Evolutionary conservation across 2,329 filamentous ascomycete species (phyloP).

Genomic region (Mollisia scopiformis): DNA sequence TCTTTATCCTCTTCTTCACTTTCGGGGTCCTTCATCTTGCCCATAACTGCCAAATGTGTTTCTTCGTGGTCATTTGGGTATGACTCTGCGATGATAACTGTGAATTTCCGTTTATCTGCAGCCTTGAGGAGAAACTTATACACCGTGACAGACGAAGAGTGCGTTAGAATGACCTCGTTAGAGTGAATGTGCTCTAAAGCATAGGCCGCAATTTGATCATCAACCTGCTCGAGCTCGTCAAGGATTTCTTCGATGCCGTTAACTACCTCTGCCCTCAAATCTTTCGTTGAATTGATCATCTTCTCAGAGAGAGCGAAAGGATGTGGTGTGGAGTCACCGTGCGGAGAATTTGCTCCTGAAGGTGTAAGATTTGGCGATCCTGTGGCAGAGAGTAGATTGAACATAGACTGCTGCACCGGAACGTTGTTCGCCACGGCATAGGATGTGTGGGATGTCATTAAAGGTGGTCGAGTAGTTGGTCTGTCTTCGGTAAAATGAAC

Average conservation of each 20-base stretch:
- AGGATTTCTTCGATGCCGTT: slow-evolving; percentile 95
- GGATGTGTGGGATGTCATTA: slow-evolving; percentile 64
- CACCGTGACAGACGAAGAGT: slow-evolving; percentile 83
- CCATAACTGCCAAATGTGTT: slow-evolving; percentile 65
- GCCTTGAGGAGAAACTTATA: slow-evolving; percentile 89
- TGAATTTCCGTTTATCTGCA: slow-evolving; percentile 88
- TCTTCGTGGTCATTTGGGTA: slow-evolving; percentile 69
- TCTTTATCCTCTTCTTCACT: slow-evolving; percentile 43
- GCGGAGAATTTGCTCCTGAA: slow-evolving; percentile 52
- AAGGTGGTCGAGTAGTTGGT: slow-evolving; percentile 54
- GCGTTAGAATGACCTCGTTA: slow-evolving; percentile 88
- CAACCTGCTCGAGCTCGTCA: slow-evolving; percentile 90
- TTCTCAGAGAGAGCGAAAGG: slow-evolving; percentile 32
- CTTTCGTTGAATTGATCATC: slow-evolving; percentile 48
- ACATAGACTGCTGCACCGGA: slow-evolving; percentile 71
- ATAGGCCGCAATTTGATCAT: slow-evolving; percentile 88
- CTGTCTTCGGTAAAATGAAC: slow-evolving; percentile 30
- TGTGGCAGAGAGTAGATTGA: slow-evolving; percentile 79
- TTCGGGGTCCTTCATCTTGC: slow-evolving; percentile 51
- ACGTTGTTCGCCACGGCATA: slow-evolving; percentile 58
- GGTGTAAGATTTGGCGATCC: slow-evolving; percentile 59
- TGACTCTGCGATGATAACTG: slow-evolving; percentile 79
- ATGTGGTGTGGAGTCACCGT: slow-evolving; percentile 37
- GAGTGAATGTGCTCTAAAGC: slow-evolving; percentile 92
- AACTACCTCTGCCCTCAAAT: slow-evolving; percentile 87